Evolutionary conservation across 441 rosid genomes (phyloP).

Genomic region (Erodium moschatum): DNA sequence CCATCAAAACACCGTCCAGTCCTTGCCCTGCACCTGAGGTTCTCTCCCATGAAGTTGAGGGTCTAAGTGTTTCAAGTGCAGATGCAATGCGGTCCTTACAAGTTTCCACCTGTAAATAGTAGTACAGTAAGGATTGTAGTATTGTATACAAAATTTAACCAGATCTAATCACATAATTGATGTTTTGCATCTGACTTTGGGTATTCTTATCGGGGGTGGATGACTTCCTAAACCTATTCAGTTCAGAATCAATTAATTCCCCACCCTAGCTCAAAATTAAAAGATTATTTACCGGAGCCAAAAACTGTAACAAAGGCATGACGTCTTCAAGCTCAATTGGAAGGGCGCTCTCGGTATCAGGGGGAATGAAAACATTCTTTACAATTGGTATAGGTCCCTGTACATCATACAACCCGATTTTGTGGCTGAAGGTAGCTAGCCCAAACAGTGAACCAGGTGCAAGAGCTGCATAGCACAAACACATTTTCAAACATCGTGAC

Average conservation of each 20-base stretch:
- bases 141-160: not conserved
- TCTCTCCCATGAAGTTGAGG: conserved; percentile 96
- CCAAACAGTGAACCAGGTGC: conserved; percentile 82
- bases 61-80: conserved; percentile 92
- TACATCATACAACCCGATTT: conserved; percentile 84
- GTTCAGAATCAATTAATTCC: not conserved
- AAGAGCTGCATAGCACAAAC: conserved; percentile 46
- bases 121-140: conserved; percentile 9
- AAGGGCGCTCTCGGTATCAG: conserved; percentile 56
- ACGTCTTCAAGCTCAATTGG: conserved; percentile 78
- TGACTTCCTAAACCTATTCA: not conserved
- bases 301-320: conserved; percentile 79
- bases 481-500: not conserved
- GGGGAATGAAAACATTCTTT: conserved; percentile 75
- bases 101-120: conserved; percentile 59
- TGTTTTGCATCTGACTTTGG: not conserved
- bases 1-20: conserved; percentile 78
- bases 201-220: too few relatives aligned
- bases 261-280: not conserved
- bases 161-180: not conserved
- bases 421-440: conserved; percentile 86
- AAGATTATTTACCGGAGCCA: conserved; percentile 59
- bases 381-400: conserved; percentile 88
- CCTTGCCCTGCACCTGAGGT: conserved; percentile 74
- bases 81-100: conserved; percentile 85